These are phyloP conservation scores for Malassezia brasiliensis DNA, from an alignment of 1,284 basidiomycete genomes.

Conservation along the genomic window DNA sequence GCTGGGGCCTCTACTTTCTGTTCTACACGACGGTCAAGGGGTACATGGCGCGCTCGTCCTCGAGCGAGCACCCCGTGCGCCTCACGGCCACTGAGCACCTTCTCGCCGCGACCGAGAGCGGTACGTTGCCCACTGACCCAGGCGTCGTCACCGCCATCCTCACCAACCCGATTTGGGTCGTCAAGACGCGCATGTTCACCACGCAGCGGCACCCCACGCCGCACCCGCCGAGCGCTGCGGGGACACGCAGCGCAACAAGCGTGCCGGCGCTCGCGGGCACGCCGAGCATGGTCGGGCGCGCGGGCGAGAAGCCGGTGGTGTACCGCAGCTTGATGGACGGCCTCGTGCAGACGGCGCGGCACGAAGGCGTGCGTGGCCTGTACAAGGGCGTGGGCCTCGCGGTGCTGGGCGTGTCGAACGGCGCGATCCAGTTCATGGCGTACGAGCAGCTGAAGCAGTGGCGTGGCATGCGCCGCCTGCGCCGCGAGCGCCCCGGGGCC, in stretches of 20 bases:
- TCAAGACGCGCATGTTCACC: slow-evolving; percentile 95
- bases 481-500: neutral
- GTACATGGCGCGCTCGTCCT: slow-evolving; percentile 31
- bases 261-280: slow-evolving; percentile 11
- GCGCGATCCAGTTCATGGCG: slow-evolving; percentile 88
- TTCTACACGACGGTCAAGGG: slow-evolving; percentile 86
- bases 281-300: neutral
- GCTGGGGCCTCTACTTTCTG: slow-evolving; percentile 95
- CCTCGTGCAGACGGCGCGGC: slow-evolving; percentile 27
- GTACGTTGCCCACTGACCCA: neutral
- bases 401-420: slow-evolving; percentile 85
- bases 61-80: slow-evolving; percentile 19
- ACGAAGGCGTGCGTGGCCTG: slow-evolving; percentile 66
- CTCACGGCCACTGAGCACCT: slow-evolving; percentile 73
- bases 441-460: slow-evolving; percentile 93
- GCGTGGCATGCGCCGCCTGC: slow-evolving; percentile 51
- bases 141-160: slow-evolving; percentile 82
- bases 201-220: slow-evolving; percentile 56
- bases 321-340: slow-evolving; percentile 37
- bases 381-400: slow-evolving; percentile 82
- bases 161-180: slow-evolving; percentile 97
- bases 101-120: slow-evolving; percentile 79
- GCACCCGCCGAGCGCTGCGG: slow-evolving; percentile 5
- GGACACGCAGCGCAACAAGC: slow-evolving; percentile 3
- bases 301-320: slow-evolving; percentile 15